Base-by-base conservation (phyloP, 805 yeast genomes). In the Pichia membranifaciens region DNA sequence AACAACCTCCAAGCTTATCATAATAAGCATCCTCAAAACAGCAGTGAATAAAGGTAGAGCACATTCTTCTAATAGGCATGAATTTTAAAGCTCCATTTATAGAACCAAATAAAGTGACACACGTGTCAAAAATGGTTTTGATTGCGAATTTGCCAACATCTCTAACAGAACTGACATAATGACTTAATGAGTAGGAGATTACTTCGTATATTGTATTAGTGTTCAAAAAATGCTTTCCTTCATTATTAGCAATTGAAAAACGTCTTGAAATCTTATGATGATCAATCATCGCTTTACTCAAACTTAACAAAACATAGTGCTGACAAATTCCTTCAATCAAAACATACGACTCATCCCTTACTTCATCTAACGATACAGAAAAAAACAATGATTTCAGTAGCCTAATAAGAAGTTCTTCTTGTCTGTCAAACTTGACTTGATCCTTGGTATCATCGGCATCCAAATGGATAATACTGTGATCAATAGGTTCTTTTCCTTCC, bases 1-100 rank as follows among this genome's bases (percentile, higher is more conserved):
- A 59, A 34, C 91, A 82, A 35, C 98, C 97, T 7, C 97, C 97
- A 8, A 87, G 72, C 56, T 93, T 93, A 31, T 82, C 75, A 61
- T 85, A 87, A 66, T 86, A 91, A 32, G 81, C 83, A 63, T 87
- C 96, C 52, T 87, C 95, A 61, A 86, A 93, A 66, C 98, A 90
- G 39, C 87, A 78, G 59, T 95, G 99, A 38, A 93, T 81, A 58
- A 95, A 84, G 45, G 82, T 83, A 43, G 87, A 82, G 54, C 87
- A 81, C 71, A 91, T 70, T 6, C 83, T 74, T 49, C 93, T 76
- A 54, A 89, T 76, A 33, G 89, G 73, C 1, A 96, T 87, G 47
- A 87, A 84, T 45, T 79, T 75, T 50, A 84, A 72, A 1, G 87
- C 83, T 40, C 79, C 76, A 17, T 81, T 85, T 1, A 73, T 72